Conservation (phyloP, 768 basidiomycete species). For the Tylopilus balloui region DNA sequence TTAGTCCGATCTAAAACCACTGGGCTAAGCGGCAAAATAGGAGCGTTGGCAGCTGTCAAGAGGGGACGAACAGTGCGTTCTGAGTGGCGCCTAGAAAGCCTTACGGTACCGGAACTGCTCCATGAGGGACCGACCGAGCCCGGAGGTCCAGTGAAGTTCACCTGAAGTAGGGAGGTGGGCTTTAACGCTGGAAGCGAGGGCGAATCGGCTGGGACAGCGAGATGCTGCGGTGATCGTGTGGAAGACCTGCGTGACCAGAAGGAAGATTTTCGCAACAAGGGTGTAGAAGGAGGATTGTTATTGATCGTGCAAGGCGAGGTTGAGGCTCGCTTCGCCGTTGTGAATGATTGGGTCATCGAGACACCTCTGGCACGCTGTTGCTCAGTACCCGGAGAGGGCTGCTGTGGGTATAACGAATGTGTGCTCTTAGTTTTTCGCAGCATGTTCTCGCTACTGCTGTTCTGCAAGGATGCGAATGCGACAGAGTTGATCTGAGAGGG, state of each 20-base stretch:
- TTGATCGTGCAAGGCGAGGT: slow-evolving; percentile 29
- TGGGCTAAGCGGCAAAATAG: slow-evolving; percentile 13
- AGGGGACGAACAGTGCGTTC: slow-evolving; percentile 23
- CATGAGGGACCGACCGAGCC: slow-evolving; percentile 18
- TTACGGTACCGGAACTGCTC: slow-evolving; percentile 19
- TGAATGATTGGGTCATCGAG: slow-evolving; percentile 48
- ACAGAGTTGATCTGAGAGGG: slow-evolving; percentile 47
- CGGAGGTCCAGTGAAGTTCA: slow-evolving; percentile 27
- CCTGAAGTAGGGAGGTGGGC: slow-evolving; percentile 41
- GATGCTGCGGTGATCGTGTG: slow-evolving; percentile 33
- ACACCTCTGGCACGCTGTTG: slow-evolving; percentile 46
- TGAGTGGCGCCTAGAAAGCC: slow-evolving; percentile 45
- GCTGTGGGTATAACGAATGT: slow-evolving; percentile 24
- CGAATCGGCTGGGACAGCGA: slow-evolving; percentile 30
- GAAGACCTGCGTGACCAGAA: slow-evolving; percentile 58
- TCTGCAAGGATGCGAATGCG: slow-evolving; percentile 34
- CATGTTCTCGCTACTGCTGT: slow-evolving; percentile 11
- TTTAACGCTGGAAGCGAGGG: slow-evolving; percentile 37
- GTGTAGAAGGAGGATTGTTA: slow-evolving; percentile 30
- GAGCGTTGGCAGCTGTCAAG: slow-evolving; percentile 4
- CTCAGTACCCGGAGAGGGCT: slow-evolving; percentile 10
- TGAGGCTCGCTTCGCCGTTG: slow-evolving; percentile 43
- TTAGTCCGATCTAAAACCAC: slow-evolving; percentile 3
- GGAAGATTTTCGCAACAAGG: slow-evolving; percentile 54
- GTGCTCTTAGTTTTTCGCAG: slow-evolving; percentile 55